phyloP scores from a whole-genome alignment of 2,329 filamentous ascomycete genomes.

The Magnaporthiopsis incrustans region DNA sequence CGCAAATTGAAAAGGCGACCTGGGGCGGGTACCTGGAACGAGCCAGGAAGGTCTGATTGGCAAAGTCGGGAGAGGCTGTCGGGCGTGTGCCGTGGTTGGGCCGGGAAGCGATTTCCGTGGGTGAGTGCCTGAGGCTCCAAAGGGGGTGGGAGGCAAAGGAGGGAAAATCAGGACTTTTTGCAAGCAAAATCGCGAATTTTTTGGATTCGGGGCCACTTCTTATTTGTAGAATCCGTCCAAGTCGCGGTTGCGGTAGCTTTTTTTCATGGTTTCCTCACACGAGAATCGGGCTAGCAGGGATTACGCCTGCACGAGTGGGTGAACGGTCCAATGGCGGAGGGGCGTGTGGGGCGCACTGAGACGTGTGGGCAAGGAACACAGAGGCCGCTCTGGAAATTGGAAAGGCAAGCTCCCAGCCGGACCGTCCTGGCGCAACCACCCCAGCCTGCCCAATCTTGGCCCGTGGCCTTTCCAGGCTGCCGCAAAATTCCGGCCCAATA shows the following conservation, averaged over 20 bases:
- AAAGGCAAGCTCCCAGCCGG: slow-evolving; percentile 5
- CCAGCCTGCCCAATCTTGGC: slow-evolving; percentile 5
- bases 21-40: not conserved
- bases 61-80: not conserved
- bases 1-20: slow-evolving; percentile 5
- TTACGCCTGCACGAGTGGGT: slow-evolving; percentile 7
- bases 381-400: slow-evolving; percentile 8
- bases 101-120: slow-evolving; percentile 3
- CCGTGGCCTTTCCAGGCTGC: not conserved
- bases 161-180: slow-evolving; percentile 23
- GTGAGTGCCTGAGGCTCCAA: slow-evolving; percentile 12
- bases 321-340: slow-evolving; percentile 12
- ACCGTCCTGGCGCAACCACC: not conserved
- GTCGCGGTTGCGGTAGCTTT: slow-evolving; percentile 14
- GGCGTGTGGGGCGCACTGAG: slow-evolving; percentile 6
- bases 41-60: not conserved
- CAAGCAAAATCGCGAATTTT: slow-evolving; percentile 27
- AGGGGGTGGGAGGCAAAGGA: slow-evolving; percentile 9
- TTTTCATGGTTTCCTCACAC: slow-evolving; percentile 12
- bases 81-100: slow-evolving; percentile 1
- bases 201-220: slow-evolving; percentile 31
- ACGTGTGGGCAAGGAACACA: slow-evolving; percentile 12
- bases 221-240: slow-evolving; percentile 33
- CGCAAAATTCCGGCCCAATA: not conserved
- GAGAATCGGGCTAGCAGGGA: slow-evolving; percentile 13